Base-by-base conservation (phyloP, 2,329 filamentous ascomycete genomes). In the Fusarium devonianum region DNA sequence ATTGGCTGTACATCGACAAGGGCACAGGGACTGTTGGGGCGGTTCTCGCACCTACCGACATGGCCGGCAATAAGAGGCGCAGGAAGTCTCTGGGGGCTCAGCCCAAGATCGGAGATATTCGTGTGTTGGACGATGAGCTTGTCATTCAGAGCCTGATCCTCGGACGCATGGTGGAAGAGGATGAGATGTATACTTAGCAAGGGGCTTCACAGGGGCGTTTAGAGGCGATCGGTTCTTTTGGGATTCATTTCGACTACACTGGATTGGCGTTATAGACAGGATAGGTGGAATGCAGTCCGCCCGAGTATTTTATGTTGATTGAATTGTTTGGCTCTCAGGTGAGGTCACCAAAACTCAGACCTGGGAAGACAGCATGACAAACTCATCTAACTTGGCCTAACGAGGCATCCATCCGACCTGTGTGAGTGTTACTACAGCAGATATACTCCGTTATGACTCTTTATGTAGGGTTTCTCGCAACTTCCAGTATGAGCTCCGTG, bases 81-180 rank as follows among this genome's bases (percentile, higher is more conserved):
- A 73, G 67, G 62, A 68, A 54, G 58, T 72, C 51, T 48, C 67
- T 44, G 9, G 13, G 50, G 13, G 32, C 34, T 33, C 58, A 35
- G 49, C 54, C 48, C 12, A 65, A 73, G 32, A 74, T 78, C 10
- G 77, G 79, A 62, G 80, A 73, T 52, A 77, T 92, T 26, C 82
- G 80, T 55, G 80, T 94, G 33, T 81, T 96, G 41, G 88, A 86
- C 46, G 88, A 95, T 69, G 93, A 97, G 72, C 85, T 93, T 67
- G 85, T 97, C 16, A 86, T 96, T 45, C 93, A 99, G 77, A 97
- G 92, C 70, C 75, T 97, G 50, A 97, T 99, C 56, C 70, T 96
- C 39, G 93, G 92, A 1, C 83, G 85, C 53, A 73, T 97, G 60
- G 82, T 92, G 41, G 87, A 90, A 54, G 81, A 84, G 38, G 78